A percentile compares a stretch with the other conserved stretches of the same genome.
Conservation (phyloP, 257 asterid genomes). For the Primulina huaijiensis region DNA sequence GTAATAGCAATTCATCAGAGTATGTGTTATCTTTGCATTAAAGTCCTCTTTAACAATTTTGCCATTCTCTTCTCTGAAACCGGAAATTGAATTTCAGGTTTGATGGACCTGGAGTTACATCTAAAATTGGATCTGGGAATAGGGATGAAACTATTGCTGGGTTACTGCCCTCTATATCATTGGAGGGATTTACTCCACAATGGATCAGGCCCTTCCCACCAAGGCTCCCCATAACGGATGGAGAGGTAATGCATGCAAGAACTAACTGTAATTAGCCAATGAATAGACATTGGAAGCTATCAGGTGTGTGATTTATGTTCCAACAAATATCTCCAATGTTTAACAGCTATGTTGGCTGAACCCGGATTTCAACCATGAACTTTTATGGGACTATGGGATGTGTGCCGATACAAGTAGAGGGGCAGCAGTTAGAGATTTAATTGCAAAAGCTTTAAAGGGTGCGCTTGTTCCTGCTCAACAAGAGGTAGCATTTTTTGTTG, state of each 20-base stretch:
- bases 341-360: constrained; percentile 85
- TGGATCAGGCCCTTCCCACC: constrained; percentile 97
- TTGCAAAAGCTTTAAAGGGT: constrained; percentile 87
- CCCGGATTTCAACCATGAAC: constrained; percentile 83
- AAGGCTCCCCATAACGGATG: constrained; percentile 77
- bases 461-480: constrained; percentile 87
- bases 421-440: constrained; percentile 87
- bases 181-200: constrained; percentile 75
- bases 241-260: constrained; percentile 61
- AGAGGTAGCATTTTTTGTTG: constrained; percentile 53
- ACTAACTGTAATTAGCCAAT: constrained; percentile 22
- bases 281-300: background rate
- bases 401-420: constrained; percentile 97
- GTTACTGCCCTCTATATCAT: constrained; percentile 55
- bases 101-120: constrained; percentile 69
- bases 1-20: constrained; percentile 81
- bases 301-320: constrained; percentile 4
- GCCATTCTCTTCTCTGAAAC: constrained; percentile 18
- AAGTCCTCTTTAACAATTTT: background rate
- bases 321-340: constrained; percentile 23
- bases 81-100: constrained; percentile 52
- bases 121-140: constrained; percentile 83
- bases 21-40: constrained; percentile 38
- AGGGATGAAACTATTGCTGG: constrained; percentile 75
- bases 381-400: constrained; percentile 94